Evolutionary conservation across 257 asterid species (phyloP).

Genomic region (Nicotiana tabacum): DNA sequence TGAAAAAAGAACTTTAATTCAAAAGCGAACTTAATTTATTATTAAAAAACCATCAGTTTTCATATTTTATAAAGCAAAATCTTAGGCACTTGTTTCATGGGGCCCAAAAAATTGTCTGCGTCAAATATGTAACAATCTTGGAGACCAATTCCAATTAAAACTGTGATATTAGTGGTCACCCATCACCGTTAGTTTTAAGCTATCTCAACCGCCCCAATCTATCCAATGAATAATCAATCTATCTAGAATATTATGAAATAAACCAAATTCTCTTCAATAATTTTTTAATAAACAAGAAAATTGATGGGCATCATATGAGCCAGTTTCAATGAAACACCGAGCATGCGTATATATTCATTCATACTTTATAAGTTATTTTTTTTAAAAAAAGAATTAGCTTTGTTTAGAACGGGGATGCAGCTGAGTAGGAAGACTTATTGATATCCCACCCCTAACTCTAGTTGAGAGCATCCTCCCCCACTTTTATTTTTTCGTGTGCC

Average conservation of each 20-base stretch:
- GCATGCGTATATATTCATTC: background rate
- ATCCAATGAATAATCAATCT: background rate
- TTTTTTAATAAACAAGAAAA: background rate
- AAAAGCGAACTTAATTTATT: background rate
- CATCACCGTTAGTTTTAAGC: background rate
- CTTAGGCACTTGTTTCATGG: background rate
- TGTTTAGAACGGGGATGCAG: too few relatives aligned
- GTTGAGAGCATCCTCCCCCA: too few relatives aligned
- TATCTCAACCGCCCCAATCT: background rate
- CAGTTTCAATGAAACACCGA: background rate
- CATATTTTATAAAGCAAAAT: background rate
- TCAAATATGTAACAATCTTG: background rate
- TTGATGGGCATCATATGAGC: background rate
- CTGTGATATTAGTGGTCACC: background rate
- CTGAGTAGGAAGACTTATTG: too few relatives aligned
- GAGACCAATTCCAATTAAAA: slow-evolving; percentile 5
- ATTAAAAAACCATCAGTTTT: background rate
- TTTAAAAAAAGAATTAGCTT: background rate
- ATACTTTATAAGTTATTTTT: background rate
- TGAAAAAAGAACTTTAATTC: background rate
- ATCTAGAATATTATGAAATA: background rate
- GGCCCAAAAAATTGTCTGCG: background rate
- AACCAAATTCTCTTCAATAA: background rate
- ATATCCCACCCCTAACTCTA: too few relatives aligned
- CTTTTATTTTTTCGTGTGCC: too few relatives aligned